These are phyloP conservation scores for Bocquillonia castaneifolia DNA, from an alignment of 441 rosid species.

Conservation along the genomic window DNA sequence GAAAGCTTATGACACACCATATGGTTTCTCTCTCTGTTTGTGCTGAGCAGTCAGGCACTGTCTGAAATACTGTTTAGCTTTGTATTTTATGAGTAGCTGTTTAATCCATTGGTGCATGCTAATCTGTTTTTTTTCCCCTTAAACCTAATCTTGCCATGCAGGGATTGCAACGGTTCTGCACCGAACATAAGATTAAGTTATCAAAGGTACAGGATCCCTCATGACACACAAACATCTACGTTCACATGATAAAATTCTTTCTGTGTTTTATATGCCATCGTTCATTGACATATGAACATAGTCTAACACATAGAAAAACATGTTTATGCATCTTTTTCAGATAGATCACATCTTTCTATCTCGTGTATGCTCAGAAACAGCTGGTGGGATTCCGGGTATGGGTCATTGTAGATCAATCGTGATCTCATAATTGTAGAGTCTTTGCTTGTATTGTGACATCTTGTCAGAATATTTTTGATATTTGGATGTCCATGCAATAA, in stretches of 20 bases:
- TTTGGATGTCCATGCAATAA: slow-evolving; percentile 3
- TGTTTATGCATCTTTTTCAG: slow-evolving; percentile 39
- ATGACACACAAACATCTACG: background rate
- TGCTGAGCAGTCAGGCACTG: background rate
- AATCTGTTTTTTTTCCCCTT: slow-evolving; percentile 4
- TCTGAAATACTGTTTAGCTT: background rate
- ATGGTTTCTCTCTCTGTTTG: background rate
- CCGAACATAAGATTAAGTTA: slow-evolving; percentile 83
- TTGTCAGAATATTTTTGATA: background rate
- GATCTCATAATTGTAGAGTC: slow-evolving; percentile 4
- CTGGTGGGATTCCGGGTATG: slow-evolving; percentile 93
- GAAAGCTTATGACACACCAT: background rate
- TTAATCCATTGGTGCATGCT: background rate
- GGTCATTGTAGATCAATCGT: slow-evolving; percentile 21
- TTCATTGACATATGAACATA: slow-evolving; percentile 10
- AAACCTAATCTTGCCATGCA: slow-evolving; percentile 25
- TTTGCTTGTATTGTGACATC: slow-evolving; percentile 3
- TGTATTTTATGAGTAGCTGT: background rate
- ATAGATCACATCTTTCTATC: slow-evolving; percentile 90
- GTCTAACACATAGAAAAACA: background rate
- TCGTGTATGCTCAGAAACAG: slow-evolving; percentile 91
- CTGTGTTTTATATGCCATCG: slow-evolving; percentile 6
- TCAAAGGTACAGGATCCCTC: slow-evolving; percentile 52
- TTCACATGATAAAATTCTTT: slow-evolving; percentile 13
- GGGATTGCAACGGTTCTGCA: slow-evolving; percentile 94